Evolutionary conservation across 2,329 filamentous ascomycete genomes (phyloP), one percentile per base, ranked within the genome.

Genomic region (Pyrenochaeta sp.): DNA sequence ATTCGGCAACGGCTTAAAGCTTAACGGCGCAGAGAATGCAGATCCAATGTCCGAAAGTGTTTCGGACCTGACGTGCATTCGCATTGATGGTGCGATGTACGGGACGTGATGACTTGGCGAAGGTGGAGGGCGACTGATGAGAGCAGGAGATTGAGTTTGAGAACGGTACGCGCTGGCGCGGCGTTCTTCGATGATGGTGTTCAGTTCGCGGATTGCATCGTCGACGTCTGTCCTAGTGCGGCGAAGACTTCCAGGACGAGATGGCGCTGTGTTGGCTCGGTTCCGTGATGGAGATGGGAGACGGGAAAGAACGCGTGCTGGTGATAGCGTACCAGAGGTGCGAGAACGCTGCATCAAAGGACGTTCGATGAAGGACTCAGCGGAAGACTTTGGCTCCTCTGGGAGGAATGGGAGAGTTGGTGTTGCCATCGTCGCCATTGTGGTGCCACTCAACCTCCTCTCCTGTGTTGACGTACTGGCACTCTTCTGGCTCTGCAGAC

Each of bases 31-130:
- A 5, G 80, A 81, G 58, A 83, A 80, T 0, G 78, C 80, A 28
- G 79, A 81, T 24, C 81, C 81, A 43, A 83, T 83, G 37, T 81
- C 80, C 4, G 73, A 79, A n/a, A 83, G 76, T 0, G 81, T 83
- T 58, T 82, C 77, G 5, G 79, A 79, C 55, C 81, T 75, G 15
- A 80, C 81, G n/a, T 77, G 75, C 62, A 82, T 76, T 25, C 76
- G 72, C 73, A 81, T 79, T 0, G 72, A 68, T 5, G 81, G 81
- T 3, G 80, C 81, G 25, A 83, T 77, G 52, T 80, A 79, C n/a
- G 80, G 78, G 0, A 82, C 72, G 59, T 83, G 81, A 54, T 76
- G 72, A 10, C 72, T 72, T 22, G 75, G 75, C 0, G 76, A 77
- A 9, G 65, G 74, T 37, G 69, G 68, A 59, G 72, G 67, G 9